Percentiles rank a stretch among this genome's conserved stretches.
Conservation (phyloP, 306 rosid species). For the Castanea crenata region DNA sequence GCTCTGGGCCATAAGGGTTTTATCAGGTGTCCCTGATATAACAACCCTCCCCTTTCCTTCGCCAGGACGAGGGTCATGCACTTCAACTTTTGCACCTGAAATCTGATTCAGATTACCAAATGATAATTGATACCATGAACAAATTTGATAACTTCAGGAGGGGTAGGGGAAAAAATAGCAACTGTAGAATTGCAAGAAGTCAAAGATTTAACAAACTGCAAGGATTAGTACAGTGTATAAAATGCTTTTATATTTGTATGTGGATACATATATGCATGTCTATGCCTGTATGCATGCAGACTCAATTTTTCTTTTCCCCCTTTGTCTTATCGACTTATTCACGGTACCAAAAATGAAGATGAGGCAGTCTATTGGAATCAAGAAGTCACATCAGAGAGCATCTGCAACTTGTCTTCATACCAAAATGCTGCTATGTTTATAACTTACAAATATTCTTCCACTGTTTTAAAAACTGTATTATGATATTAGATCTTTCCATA, state of each 20-base stretch:
- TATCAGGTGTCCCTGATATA: constrained; percentile 70
- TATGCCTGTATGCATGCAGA: background rate
- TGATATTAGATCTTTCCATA: background rate
- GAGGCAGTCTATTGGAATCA: background rate
- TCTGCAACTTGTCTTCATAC: background rate
- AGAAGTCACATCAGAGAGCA: background rate
- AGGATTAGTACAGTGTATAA: background rate
- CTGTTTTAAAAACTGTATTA: background rate
- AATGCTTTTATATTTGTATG: background rate
- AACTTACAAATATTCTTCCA: background rate
- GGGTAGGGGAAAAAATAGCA: background rate
- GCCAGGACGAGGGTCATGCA: constrained; percentile 49
- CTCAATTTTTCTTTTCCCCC: background rate
- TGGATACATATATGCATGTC: background rate
- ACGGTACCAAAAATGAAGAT: background rate
- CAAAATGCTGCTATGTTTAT: background rate
- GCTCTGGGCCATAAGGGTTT: constrained; percentile 64
- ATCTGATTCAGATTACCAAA: constrained; percentile 43
- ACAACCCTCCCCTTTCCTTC: constrained; percentile 55
- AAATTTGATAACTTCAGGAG: background rate
- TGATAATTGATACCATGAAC: background rate
- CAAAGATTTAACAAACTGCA: background rate
- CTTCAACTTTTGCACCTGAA: constrained; percentile 64
- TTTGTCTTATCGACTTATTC: background rate
- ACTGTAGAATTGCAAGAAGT: background rate